These are phyloP conservation scores for Alternaria tenuissima DNA, from an alignment of 2,329 filamentous ascomycete species.

Conservation along the genomic window DNA sequence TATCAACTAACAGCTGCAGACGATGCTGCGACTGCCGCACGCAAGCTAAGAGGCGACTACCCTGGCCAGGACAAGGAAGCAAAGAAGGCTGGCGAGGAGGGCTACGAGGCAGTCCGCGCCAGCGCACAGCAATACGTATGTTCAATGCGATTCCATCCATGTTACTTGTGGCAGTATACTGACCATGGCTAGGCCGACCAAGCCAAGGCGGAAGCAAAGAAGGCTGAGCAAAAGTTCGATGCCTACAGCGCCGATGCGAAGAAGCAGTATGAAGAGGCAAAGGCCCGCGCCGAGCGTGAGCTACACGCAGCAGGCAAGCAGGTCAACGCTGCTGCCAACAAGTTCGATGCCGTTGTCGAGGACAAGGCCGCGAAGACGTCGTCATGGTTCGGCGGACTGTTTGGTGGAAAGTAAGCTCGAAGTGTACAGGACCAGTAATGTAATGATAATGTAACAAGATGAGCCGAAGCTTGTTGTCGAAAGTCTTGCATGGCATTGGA, in stretches of 20 bases:
- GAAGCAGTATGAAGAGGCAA: constrained; percentile 66
- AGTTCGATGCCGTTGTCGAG: constrained; percentile 84
- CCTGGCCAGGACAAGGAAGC: constrained; percentile 69
- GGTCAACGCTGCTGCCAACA: constrained; percentile 68
- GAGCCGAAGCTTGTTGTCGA: constrained; percentile 5
- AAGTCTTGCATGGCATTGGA: constrained; percentile 38
- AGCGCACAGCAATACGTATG: constrained; percentile 54
- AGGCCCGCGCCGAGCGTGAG: constrained; percentile 63
- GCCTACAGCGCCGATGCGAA: constrained; percentile 64
- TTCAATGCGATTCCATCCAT: constrained; percentile 2
- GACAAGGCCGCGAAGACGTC: constrained; percentile 82
- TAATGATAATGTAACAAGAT: constrained; percentile 4
- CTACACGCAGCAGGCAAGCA: constrained; percentile 55
- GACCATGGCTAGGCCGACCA: constrained; percentile 47
- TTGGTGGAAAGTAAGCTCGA: constrained; percentile 66
- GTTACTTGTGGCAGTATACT: constrained; percentile 13
- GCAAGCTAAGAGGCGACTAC: constrained; percentile 71
- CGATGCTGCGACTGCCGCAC: constrained; percentile 75
- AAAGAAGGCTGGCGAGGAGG: constrained; percentile 69
- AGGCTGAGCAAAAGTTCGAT: constrained; percentile 69
- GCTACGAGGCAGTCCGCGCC: constrained; percentile 53
- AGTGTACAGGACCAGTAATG: constrained; percentile 1
- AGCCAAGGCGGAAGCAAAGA: constrained; percentile 61
- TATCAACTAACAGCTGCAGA: constrained; percentile 60
- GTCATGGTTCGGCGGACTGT: constrained; percentile 84